Conservation (phyloP, 1,284 basidiomycete genomes). For the Trametes polyzona region DNA sequence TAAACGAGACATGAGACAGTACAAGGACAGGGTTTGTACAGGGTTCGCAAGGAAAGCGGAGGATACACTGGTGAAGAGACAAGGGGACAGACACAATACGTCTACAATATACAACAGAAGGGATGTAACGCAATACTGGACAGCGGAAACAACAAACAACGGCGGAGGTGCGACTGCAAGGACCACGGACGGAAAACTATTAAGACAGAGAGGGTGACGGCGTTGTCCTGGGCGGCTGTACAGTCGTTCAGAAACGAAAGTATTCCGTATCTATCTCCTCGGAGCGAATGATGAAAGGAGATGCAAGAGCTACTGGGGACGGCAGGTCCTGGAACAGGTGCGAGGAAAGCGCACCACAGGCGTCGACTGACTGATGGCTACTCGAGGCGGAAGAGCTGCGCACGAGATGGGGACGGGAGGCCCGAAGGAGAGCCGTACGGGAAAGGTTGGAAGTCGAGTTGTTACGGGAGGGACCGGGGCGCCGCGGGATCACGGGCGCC, state of each 20-base stretch:
- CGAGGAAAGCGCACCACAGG: not conserved
- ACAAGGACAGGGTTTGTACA: not conserved
- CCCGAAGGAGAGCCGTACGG: constrained; percentile 12
- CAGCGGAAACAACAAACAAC: not conserved
- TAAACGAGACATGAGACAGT: not conserved
- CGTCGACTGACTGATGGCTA: not conserved
- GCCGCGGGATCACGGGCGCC: not conserved
- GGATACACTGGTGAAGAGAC: constrained; percentile 7
- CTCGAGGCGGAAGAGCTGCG: constrained; percentile 10
- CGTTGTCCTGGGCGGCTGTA: not conserved
- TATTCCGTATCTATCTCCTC: constrained; percentile 10
- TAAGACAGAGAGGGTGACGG: not conserved
- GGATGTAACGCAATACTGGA: not conserved
- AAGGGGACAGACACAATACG: not conserved
- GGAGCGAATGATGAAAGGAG: constrained; percentile 15
- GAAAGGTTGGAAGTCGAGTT: constrained; percentile 13
- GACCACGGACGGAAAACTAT: not conserved
- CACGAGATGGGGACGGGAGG: constrained; percentile 2
- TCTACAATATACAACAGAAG: not conserved
- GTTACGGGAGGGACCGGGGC: constrained; percentile 1
- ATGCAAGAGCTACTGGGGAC: constrained; percentile 3
- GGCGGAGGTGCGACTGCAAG: too few species aligned
- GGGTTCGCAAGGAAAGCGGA: not conserved
- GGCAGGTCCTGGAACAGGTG: not conserved
- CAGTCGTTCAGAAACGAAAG: constrained; percentile 6